phyloP scores from a whole-genome alignment of 495 filamentous ascomycete species.

The Penicillium riverlandense region DNA sequence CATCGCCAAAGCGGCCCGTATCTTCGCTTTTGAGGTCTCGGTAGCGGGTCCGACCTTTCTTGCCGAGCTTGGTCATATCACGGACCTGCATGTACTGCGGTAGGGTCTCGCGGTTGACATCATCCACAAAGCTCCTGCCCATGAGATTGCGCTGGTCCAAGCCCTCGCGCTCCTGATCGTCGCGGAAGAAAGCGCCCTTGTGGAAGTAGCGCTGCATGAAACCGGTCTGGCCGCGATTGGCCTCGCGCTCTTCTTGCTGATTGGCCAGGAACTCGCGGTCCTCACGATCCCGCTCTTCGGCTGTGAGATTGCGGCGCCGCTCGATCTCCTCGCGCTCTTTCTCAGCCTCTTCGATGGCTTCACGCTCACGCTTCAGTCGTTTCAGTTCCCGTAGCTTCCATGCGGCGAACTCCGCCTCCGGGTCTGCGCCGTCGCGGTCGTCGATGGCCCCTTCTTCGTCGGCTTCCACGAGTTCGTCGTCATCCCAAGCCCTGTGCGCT shows the following conservation, averaged over 20 bases:
- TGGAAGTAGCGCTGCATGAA: constrained; percentile 97
- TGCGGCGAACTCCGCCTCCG: constrained; percentile 80
- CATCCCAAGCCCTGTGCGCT: constrained; percentile 80
- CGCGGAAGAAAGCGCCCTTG: constrained; percentile 91
- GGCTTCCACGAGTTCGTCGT: constrained; percentile 59
- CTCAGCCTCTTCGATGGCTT: constrained; percentile 76
- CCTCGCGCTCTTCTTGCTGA: constrained; percentile 80
- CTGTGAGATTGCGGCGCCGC: constrained; percentile 75
- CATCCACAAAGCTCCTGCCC: constrained; percentile 71
- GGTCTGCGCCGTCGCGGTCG: constrained; percentile 79
- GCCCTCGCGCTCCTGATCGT: constrained; percentile 65
- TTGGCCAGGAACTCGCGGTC: constrained; percentile 68
- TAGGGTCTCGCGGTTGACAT: constrained; percentile 68
- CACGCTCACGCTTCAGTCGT: constrained; percentile 77
- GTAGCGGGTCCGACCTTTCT: constrained; percentile 87
- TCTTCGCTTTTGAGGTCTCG: constrained; percentile 86
- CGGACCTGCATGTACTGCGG: constrained; percentile 91
- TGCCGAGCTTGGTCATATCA: constrained; percentile 88
- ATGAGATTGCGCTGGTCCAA: constrained; percentile 73
- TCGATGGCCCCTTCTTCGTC: constrained; percentile 65
- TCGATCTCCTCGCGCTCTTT: constrained; percentile 86
- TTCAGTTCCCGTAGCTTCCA: constrained; percentile 93
- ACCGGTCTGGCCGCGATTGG: constrained; percentile 71
- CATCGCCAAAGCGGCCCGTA: constrained; percentile 77
- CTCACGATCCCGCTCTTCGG: constrained; percentile 80